Percentiles rank a stretch among this genome's conserved stretches.
Conservation (phyloP, 768 basidiomycete genomes). For the Phanerochaete sordida region DNA sequence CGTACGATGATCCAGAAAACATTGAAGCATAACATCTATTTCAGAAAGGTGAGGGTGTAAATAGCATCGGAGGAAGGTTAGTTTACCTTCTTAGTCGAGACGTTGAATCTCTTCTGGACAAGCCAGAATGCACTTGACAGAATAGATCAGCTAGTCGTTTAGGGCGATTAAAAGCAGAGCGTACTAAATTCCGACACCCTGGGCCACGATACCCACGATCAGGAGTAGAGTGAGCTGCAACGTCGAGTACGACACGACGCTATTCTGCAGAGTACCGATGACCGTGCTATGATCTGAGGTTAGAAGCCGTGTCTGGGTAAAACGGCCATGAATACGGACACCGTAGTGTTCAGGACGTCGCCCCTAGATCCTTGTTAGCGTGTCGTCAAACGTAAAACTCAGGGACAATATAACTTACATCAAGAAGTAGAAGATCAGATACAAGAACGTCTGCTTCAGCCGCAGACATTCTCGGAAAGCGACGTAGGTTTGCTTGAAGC, state of each 20-base stretch:
- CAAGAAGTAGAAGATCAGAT: conserved; percentile 72
- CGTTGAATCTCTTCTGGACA: conserved; percentile 59
- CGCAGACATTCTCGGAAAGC: conserved; percentile 62
- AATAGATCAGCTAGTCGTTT: neutral
- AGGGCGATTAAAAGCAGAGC: conserved; percentile 15
- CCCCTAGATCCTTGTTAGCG: conserved; percentile 41
- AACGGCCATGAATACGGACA: conserved; percentile 40
- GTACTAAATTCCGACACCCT: conserved; percentile 68
- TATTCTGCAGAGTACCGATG: conserved; percentile 68
- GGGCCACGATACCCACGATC: conserved; percentile 61
- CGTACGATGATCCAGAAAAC: conserved; percentile 68
- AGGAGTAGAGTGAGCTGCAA: conserved; percentile 64
- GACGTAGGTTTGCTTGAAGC: conserved; percentile 62
- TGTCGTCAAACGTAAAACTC: neutral
- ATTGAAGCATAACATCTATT: conserved; percentile 68
- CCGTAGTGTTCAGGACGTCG: conserved; percentile 71
- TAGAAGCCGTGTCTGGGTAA: neutral
- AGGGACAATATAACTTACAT: conserved; percentile 48
- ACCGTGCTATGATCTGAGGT: conserved; percentile 48
- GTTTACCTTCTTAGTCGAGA: conserved; percentile 59
- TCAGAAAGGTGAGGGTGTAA: neutral
- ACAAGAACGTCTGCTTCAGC: conserved; percentile 71
- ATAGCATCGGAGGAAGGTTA: neutral
- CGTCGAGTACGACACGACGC: conserved; percentile 69
- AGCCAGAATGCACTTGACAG: conserved; percentile 58